Evolutionary conservation across 345 rosid species (phyloP).

Genomic region (Syzygium aromaticum): DNA sequence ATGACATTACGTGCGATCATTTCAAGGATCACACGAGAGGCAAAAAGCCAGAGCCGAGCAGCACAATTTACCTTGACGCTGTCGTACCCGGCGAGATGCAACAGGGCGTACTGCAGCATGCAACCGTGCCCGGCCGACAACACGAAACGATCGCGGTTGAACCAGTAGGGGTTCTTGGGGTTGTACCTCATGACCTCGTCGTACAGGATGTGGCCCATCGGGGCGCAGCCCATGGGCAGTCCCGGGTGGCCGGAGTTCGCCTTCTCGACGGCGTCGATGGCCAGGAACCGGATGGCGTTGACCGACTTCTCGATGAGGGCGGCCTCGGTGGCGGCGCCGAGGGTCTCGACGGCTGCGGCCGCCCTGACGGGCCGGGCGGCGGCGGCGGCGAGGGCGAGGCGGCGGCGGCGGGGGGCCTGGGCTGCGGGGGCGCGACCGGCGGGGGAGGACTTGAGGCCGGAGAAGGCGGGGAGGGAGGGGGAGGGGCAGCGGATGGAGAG

Average conservation of each 20-base stretch:
- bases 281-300: slow-evolving; percentile 74
- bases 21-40: neutral
- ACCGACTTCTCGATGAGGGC: slow-evolving; percentile 64
- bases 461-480: slow-evolving; percentile 49
- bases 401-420: slow-evolving; percentile 11
- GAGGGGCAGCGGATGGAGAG: slow-evolving; percentile 44
- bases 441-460: slow-evolving; percentile 28
- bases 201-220: slow-evolving; percentile 79
- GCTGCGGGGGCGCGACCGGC: slow-evolving; percentile 1
- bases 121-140: slow-evolving; percentile 97
- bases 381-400: slow-evolving; percentile 11
- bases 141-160: slow-evolving; percentile 92
- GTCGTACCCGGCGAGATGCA: slow-evolving; percentile 97
- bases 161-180: slow-evolving; percentile 97
- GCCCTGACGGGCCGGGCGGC: slow-evolving; percentile 4
- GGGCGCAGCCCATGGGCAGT: slow-evolving; percentile 97
- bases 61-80: slow-evolving; percentile 43
- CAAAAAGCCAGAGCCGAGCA: neutral
- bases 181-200: slow-evolving; percentile 90
- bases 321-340: slow-evolving; percentile 39
- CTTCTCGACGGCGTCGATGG: slow-evolving; percentile 88
- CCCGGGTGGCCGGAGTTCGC: slow-evolving; percentile 97
- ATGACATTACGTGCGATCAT: neutral
- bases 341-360: slow-evolving; percentile 48
- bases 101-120: slow-evolving; percentile 87